phyloP scores from a whole-genome alignment of 2,329 filamentous ascomycete species.

The Aspergillus arachidicola region DNA sequence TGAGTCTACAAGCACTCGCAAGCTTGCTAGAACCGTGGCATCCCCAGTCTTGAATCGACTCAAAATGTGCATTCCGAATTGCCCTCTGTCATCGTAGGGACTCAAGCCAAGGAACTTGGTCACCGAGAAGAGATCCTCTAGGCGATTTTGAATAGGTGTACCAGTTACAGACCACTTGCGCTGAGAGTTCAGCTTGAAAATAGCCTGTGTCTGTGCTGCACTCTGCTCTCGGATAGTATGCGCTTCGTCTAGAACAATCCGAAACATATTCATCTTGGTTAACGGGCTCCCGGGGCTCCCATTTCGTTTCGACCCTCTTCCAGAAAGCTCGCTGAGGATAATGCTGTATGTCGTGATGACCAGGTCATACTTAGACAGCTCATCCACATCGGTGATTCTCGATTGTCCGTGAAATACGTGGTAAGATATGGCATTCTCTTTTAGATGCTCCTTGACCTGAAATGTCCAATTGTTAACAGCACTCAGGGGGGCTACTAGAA shows the following conservation, averaged over 20 bases:
- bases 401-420: conserved; percentile 86
- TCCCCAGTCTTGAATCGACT: conserved; percentile 86
- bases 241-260: conserved; percentile 90
- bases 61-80: conserved; percentile 79
- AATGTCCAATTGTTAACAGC: conserved; percentile 94
- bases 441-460: conserved; percentile 82
- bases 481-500: conserved; percentile 86
- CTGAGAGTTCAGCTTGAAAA: conserved; percentile 75
- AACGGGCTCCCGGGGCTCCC: conserved; percentile 65
- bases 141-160: conserved; percentile 89
- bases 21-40: conserved; percentile 74
- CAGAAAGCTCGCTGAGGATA: conserved; percentile 74
- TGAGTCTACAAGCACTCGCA: conserved; percentile 89
- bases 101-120: conserved; percentile 82
- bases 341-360: conserved; percentile 94
- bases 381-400: conserved; percentile 68
- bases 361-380: conserved; percentile 74
- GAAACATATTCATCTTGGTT: conserved; percentile 84
- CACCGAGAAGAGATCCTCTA: conserved; percentile 86
- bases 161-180: conserved; percentile 97
- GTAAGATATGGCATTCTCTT: conserved; percentile 64
- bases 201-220: conserved; percentile 81
- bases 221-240: conserved; percentile 88
- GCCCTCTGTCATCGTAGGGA: conserved; percentile 77
- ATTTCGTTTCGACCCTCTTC: conserved; percentile 63